Evolutionary conservation across 2,329 filamentous ascomycete species (phyloP), one percentile per base, ranked within the genome.

Genomic region (Exserohilum rostratum): DNA sequence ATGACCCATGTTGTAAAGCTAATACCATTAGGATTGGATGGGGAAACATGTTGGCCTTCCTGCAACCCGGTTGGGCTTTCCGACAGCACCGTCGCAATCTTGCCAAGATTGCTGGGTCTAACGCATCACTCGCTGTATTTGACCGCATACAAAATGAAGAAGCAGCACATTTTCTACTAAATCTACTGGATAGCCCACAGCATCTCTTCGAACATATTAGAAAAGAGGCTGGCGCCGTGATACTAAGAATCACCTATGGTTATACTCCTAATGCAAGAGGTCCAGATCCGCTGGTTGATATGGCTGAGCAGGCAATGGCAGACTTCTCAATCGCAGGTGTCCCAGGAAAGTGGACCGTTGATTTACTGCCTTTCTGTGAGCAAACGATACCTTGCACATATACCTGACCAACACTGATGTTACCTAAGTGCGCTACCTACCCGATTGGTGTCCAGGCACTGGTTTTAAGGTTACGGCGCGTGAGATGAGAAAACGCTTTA

Each of bases 401-500:
- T 7, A 34, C 2, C 2, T 9, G 13, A 5, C 13, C 12, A 7
- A 35, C 27, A 6, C 22, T 45, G 15, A 38, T 10, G 3, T 13
- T 15, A 2, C 5, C 10, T 3, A 31, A 69, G 73, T 79, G 39
- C 69, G 64, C 65, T 69, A 77, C 51, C 46, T 81, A 0, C 80
- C 81, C 0, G 72, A 79, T 3, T 81, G 79, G 77, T 65, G 78
- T 13, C 81, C 79, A 3, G 80, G 81, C 1, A 70, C 78, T 5
- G 62, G 67, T 6, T 83, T 80, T 66, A 79, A 82, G 54, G 53
- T 62, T 1, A 78, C 66, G 2, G 80, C 77, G 1, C 70, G 70
- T 20, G 46, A 68, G 4, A 79, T 76, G 72, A 70, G 63, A 10
- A 57, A 57, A 1, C 70, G 67, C 6, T 52, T 79, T 5, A 46